These are phyloP conservation scores for Vitis rotundifolia DNA, from an alignment of 164 flowering plant species.

Conservation along the genomic window DNA sequence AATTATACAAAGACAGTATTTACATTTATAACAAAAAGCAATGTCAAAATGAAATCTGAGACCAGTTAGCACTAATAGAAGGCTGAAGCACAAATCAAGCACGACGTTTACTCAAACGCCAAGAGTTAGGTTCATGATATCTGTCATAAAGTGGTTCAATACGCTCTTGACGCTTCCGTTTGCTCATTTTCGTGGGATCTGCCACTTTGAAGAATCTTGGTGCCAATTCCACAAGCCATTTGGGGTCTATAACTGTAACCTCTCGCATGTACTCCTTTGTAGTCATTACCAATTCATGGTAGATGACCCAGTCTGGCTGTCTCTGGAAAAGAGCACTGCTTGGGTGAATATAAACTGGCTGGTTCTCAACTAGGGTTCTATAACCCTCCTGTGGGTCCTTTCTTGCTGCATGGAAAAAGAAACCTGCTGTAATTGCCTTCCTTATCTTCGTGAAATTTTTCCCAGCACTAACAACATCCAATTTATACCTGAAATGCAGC, in stretches of 20 bases:
- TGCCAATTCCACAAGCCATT: conserved; percentile 88
- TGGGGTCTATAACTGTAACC: conserved; percentile 78
- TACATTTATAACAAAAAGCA: neutral
- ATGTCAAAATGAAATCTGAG: neutral
- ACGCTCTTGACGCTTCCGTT: conserved; percentile 87
- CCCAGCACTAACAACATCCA: conserved; percentile 82
- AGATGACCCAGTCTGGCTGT: conserved; percentile 90
- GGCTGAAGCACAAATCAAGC: conserved; percentile 35
- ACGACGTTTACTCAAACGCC: conserved; percentile 83
- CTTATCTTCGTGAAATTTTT: conserved; percentile 75
- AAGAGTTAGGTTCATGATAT: conserved; percentile 89
- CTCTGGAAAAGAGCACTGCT: conserved; percentile 88
- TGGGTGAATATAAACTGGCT: conserved; percentile 85
- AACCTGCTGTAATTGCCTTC: conserved; percentile 85
- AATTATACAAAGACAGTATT: neutral
- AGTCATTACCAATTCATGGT: conserved; percentile 92
- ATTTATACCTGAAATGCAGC: conserved; percentile 56
- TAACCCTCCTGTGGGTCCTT: conserved; percentile 93
- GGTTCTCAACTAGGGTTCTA: conserved; percentile 85
- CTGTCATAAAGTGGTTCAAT: conserved; percentile 87
- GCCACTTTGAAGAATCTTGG: conserved; percentile 83
- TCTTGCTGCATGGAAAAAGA: conserved; percentile 82
- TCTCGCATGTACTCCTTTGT: conserved; percentile 92
- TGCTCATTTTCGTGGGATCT: conserved; percentile 91
- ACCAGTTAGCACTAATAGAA: neutral